Evolutionary conservation across 352 stramenopile species (phyloP), one percentile per base, ranked within the genome.

Genomic region (Phytophthora tubulina): DNA sequence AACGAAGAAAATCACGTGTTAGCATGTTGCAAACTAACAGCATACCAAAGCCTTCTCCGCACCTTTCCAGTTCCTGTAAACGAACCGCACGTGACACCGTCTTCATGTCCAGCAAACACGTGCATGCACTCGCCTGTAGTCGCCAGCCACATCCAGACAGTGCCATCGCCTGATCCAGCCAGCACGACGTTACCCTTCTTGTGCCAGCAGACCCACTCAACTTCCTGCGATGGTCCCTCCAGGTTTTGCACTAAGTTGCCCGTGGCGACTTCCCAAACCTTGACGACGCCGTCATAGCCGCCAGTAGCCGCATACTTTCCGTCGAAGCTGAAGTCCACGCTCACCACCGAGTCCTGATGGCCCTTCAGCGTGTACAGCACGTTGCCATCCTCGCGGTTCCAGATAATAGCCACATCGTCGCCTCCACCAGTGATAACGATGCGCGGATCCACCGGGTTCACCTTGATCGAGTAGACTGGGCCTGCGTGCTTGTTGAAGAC

Each of bases 101-200:
- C 93, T 75, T 99, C 96, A 72, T 99, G 97, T 49, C 97, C 97
- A 13, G 97, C 96, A 86, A 99, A 99, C 27, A 99, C 97, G 73
- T 99, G 85, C 82, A 99, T 97, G 89, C 97, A 99, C 63, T 98
- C 89, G 52, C 96, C 96, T n/a, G 95, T 97, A 11, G 92, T 95
- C 21, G 96, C 89, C 31, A 99, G 81, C 92, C 92, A 98, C 88
- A 98, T 96, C 92, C 92, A 98, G n/a, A 94, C 77, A 0, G 92
- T 97, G 17, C 85, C 85, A 62, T 98, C 92, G 17, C 89, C 89
- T 14, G 91, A 97, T 27, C 92, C 92, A 38, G 91, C 92, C 45
- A 97, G 78, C 49, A 98, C 73, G 30, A 98, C 91, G 66, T 97
- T 94, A 53, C 92, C 90, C 76, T 96, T 96, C 74, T 95, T 88